These are phyloP conservation scores for Sparassis latifolia DNA, from an alignment of 1,284 basidiomycete genomes.

Conservation along the genomic window DNA sequence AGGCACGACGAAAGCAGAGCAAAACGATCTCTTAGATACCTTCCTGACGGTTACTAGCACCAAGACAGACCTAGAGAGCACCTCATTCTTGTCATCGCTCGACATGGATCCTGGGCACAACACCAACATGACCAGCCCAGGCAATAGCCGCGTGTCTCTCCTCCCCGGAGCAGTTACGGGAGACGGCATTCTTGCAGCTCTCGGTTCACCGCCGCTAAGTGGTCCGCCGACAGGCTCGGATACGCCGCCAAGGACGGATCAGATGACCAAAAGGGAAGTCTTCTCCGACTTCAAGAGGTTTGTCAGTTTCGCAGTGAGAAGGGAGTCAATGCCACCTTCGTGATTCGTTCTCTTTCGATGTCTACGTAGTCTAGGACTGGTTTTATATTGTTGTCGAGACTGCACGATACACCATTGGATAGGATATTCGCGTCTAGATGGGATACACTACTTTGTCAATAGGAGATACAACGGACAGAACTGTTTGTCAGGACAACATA, in stretches of 20 bases:
- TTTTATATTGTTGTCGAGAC: too few species aligned
- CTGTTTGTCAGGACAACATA: not conserved
- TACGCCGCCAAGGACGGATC: constrained; percentile 31
- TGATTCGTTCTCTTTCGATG: constrained; percentile 6
- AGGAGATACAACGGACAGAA: constrained; percentile 2
- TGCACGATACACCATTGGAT: too few species aligned
- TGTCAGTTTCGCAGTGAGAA: constrained; percentile 77
- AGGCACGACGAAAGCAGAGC: constrained; percentile 80
- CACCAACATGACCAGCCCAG: constrained; percentile 49
- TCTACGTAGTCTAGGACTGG: not conserved
- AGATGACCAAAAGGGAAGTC: constrained; percentile 57
- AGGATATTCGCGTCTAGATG: not conserved
- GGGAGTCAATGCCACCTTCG: constrained; percentile 48
- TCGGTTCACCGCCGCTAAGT: constrained; percentile 52
- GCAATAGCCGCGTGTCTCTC: constrained; percentile 48
- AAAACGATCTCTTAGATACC: constrained; percentile 85
- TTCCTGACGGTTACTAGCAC: constrained; percentile 90
- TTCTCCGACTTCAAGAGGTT: constrained; percentile 83
- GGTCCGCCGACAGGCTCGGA: constrained; percentile 47
- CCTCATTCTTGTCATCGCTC: constrained; percentile 85
- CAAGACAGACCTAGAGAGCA: constrained; percentile 76
- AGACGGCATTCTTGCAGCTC: constrained; percentile 50
- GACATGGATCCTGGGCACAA: constrained; percentile 83
- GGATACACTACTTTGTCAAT: not conserved
- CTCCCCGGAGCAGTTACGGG: constrained; percentile 26